Base-by-base conservation (phyloP, 306 rosid species). In the Vicia sativa region DNA sequence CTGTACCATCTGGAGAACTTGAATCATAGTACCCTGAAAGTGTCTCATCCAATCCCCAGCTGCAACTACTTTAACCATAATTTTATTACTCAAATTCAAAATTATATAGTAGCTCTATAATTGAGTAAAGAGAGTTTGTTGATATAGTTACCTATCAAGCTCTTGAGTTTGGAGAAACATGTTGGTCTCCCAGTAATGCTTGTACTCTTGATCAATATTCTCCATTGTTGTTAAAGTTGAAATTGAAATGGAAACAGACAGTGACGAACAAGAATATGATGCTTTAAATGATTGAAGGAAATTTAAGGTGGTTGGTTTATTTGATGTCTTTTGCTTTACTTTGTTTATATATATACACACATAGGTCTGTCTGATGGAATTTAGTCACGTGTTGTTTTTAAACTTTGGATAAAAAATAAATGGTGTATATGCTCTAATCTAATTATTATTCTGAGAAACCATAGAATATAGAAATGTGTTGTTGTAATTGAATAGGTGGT, bases 1-100 rank as follows among this genome's bases (percentile, higher is more conserved):
- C 91, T 25, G 79, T 82, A 29, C 99, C 99, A 38, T 95, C 97
- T 9, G 99, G 96, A 6, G 97, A 95, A 69, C 99, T 95, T 11
- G 99, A 88, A 70, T 90, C 97, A 9, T 87, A 95, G 79, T 88
- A 79, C 0, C 85, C 87, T 0, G 90, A 87, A 19, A 90, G 68
- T 9, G 92, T 86, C 70, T 88, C 98, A 28, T 95, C 96, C 50
- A 87, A 66, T 54, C 84, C 87, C 99, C 91, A 74, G 31, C 52
- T 31, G 35, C 68, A 38, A 60, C 41, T 7, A 25, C 28, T 2
- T 25, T 21, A 21, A 25, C 4, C 28, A 25, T 21, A 25, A 25
- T 25, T 2, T 25, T 25, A 25, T 2, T 25, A 25, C 28, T 25
- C 28, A 2, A 25, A 25, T 3, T 25, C 23, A 21, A 21, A 25